Base-by-base conservation (phyloP, 768 basidiomycete species). In the Auriculariales sp. region DNA sequence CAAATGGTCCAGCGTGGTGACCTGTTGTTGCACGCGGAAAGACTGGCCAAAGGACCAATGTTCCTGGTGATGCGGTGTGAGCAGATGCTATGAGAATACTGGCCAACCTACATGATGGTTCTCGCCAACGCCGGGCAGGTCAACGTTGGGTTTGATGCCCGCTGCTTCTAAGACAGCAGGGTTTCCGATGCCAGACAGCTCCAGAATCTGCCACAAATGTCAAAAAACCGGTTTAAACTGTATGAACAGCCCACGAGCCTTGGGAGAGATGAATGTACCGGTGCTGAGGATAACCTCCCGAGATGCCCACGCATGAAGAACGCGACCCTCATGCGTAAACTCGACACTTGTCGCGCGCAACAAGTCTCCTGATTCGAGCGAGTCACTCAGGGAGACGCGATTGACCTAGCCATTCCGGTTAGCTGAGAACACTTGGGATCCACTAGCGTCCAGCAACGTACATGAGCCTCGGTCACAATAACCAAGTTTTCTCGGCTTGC, bases 121-220 rank as follows among this genome's bases (percentile, higher is more conserved):
- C 57, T 82, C 79, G 10, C 87, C 86, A 0, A 92, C 86, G 15
- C 80, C 81, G 1, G 83, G 82, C 12, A 88, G 72, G 49, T 84
- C 76, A 12, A 83, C 69, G 25, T 76, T 46, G 51, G 69, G 66
- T 5, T 63, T 55, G 28, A 89, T 71, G 10, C 67, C 68, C 48
- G 73, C 63, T 29, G 62, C 64, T 33, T 71, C 57, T 33, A 87
- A 64, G 33, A 81, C 55, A 0, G 62, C 58, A 2, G 59, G 55
- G 0, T 72, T 68, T 2, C 87, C 87, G 49, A 92, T 80, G 4
- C 87, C 83, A 0, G 80, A 82, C 2, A 79, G 61, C 55, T 79
- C 74, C 2, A 79, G 69, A 7, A 81, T 62, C 55, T 77, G 71
- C 4, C n/a, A 24, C 22, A 12, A 10, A 24, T 44, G 19, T 36